Evolutionary conservation across 1,284 basidiomycete species (phyloP).

Genomic region (Ceratobasidium sp.): DNA sequence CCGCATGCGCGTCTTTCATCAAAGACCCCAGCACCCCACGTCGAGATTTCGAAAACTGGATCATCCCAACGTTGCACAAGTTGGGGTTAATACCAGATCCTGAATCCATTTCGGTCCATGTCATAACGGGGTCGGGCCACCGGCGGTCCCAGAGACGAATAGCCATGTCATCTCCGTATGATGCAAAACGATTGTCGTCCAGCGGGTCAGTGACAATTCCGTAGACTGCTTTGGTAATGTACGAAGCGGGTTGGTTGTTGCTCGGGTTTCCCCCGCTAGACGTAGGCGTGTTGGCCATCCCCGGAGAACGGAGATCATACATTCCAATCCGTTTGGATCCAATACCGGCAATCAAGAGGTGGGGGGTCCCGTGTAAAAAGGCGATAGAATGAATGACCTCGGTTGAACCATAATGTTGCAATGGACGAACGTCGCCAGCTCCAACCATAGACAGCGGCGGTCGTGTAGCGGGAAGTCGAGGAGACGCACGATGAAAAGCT

Average conservation of each 20-base stretch:
- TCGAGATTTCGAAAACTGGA: slow-evolving; percentile 72
- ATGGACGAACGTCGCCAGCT: slow-evolving; percentile 23
- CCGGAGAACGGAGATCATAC: slow-evolving; percentile 40
- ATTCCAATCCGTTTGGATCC: slow-evolving; percentile 39
- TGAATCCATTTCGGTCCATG: slow-evolving; percentile 76
- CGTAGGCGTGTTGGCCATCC: slow-evolving; percentile 6
- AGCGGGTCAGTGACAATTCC: slow-evolving; percentile 73
- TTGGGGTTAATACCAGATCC: slow-evolving; percentile 64
- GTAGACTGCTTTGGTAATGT: slow-evolving; percentile 61
- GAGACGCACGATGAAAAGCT: slow-evolving; percentile 49
- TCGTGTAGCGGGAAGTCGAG: slow-evolving; percentile 20
- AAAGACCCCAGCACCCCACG: slow-evolving; percentile 72
- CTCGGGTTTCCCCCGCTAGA: slow-evolving; percentile 2
- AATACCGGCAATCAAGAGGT: slow-evolving; percentile 41
- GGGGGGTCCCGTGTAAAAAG: slow-evolving; percentile 40
- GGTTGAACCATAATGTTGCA: slow-evolving; percentile 40
- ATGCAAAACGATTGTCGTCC: slow-evolving; percentile 71
- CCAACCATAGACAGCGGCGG: neutral
- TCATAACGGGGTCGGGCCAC: slow-evolving; percentile 64
- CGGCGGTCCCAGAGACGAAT: slow-evolving; percentile 78
- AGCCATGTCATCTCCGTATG: slow-evolving; percentile 67
- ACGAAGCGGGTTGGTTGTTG: slow-evolving; percentile 31
- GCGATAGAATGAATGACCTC: slow-evolving; percentile 42
- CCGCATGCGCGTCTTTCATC: slow-evolving; percentile 66
- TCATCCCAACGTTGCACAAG: slow-evolving; percentile 53